A percentile compares a stretch with the other conserved stretches of the same genome.
phyloP scores from a whole-genome alignment of 345 rosid genomes.

The Populus pruinosa region DNA sequence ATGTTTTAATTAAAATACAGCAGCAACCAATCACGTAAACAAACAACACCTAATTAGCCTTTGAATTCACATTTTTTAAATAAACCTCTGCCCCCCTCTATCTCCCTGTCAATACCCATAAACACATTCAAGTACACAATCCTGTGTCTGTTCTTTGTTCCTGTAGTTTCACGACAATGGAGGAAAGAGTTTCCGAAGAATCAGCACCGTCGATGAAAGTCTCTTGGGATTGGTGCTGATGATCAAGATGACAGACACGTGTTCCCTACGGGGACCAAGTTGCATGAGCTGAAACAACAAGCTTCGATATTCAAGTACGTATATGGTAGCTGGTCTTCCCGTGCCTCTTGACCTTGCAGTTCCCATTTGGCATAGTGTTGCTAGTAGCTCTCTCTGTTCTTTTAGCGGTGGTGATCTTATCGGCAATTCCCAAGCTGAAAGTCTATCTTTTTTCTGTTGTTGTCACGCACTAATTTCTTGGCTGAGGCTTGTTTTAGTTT shows the following conservation, averaged over 20 bases:
- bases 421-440: slow-evolving; percentile 26
- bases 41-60: too few relatives aligned
- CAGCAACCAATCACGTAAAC: too few relatives aligned
- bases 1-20: too few relatives aligned
- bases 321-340: slow-evolving; percentile 43
- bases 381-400: slow-evolving; percentile 21
- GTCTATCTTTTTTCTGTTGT: background rate
- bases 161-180: slow-evolving; percentile 7
- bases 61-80: too few relatives aligned
- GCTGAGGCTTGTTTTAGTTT: background rate
- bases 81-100: too few relatives aligned
- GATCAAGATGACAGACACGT: slow-evolving; percentile 4
- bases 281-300: slow-evolving; percentile 51
- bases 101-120: too few relatives aligned
- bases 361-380: slow-evolving; percentile 44
- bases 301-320: slow-evolving; percentile 38
- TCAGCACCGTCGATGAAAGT: slow-evolving; percentile 23
- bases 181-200: slow-evolving; percentile 2
- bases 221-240: slow-evolving; percentile 23
- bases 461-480: background rate
- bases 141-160: background rate
- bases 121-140: too few relatives aligned
- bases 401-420: slow-evolving; percentile 6
- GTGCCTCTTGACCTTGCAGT: slow-evolving; percentile 47
- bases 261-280: slow-evolving; percentile 38